Evolutionary conservation across 2,329 filamentous ascomycete genomes (phyloP).

Genomic region (Fusarium paranaense): DNA sequence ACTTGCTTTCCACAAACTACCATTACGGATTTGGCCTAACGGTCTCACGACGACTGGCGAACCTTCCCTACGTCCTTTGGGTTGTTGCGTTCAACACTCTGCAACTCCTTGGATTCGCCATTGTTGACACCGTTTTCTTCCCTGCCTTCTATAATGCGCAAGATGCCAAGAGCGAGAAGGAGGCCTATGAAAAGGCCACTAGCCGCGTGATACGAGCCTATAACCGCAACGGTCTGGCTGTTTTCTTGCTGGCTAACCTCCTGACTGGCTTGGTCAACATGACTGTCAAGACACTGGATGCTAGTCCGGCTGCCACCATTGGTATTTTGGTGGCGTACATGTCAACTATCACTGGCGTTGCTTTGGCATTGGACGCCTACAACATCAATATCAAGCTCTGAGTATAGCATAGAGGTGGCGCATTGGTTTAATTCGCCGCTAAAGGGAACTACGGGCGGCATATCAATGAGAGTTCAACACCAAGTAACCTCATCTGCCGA

Average conservation of each 20-base stretch:
- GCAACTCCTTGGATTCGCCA: conserved; percentile 83
- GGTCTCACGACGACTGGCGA: conserved; percentile 90
- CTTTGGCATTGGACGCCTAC: conserved; percentile 73
- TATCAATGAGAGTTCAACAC: background rate
- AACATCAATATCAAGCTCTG: conserved; percentile 79
- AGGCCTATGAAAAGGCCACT: conserved; percentile 76
- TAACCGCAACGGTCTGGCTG: conserved; percentile 86
- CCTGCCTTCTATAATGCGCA: conserved; percentile 73
- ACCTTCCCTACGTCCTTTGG: conserved; percentile 94
- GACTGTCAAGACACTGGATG: conserved; percentile 83
- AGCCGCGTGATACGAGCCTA: conserved; percentile 85
- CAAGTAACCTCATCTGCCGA: background rate
- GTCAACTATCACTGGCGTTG: conserved; percentile 72
- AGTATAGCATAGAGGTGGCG: conserved; percentile 11
- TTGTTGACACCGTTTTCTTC: conserved; percentile 83
- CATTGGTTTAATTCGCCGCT: background rate
- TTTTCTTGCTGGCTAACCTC: conserved; percentile 91
- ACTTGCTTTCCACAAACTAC: conserved; percentile 75
- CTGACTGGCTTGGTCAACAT: conserved; percentile 91
- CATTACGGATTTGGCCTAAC: conserved; percentile 77
- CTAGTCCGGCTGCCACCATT: conserved; percentile 74
- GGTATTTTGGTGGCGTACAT: conserved; percentile 81
- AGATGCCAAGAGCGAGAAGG: conserved; percentile 67
- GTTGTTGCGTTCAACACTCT: conserved; percentile 88
- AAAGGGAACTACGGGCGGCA: background rate